These are phyloP conservation scores for Cladophialophora chaetospira DNA, from an alignment of 2,329 filamentous ascomycete species.

Conservation along the genomic window DNA sequence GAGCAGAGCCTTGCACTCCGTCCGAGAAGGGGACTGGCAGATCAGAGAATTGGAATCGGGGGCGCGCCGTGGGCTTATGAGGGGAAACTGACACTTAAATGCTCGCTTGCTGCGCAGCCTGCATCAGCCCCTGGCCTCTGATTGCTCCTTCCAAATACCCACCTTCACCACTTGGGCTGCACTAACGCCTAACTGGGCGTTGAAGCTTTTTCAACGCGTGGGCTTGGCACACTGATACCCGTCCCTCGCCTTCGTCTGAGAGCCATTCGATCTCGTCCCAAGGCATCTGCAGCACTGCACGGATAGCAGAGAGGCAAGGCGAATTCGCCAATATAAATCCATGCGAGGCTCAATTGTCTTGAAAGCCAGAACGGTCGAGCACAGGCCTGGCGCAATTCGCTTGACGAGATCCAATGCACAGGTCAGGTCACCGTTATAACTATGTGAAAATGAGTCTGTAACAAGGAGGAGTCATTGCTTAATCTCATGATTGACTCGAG, in stretches of 20 bases:
- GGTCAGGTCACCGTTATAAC: too few relatives aligned
- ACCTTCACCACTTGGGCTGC: slow-evolving; percentile 10
- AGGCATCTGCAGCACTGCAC: neutral
- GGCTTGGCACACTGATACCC: slow-evolving; percentile 4
- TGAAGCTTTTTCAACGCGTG: slow-evolving; percentile 20
- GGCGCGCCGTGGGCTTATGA: slow-evolving; percentile 28
- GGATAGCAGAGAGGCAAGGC: too few relatives aligned
- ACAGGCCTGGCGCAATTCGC: too few relatives aligned
- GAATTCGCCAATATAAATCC: too few relatives aligned
- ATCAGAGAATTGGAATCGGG: slow-evolving; percentile 23
- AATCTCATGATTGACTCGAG: too few relatives aligned
- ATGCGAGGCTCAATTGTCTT: too few relatives aligned
- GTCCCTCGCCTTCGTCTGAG: neutral
- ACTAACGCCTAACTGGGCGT: slow-evolving; percentile 10
- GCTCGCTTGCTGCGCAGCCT: slow-evolving; percentile 27
- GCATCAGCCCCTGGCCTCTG: slow-evolving; percentile 25
- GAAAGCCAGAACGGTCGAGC: too few relatives aligned
- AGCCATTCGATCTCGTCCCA: neutral
- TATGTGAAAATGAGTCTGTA: too few relatives aligned
- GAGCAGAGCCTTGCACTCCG: neutral
- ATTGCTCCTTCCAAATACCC: slow-evolving; percentile 20
- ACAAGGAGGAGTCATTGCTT: too few relatives aligned
- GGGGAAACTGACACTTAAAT: slow-evolving; percentile 30
- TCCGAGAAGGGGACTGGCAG: slow-evolving; percentile 8
- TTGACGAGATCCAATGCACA: too few relatives aligned